Conservation (phyloP, 2,329 filamentous ascomycete species). For the Alternaria triticina region DNA sequence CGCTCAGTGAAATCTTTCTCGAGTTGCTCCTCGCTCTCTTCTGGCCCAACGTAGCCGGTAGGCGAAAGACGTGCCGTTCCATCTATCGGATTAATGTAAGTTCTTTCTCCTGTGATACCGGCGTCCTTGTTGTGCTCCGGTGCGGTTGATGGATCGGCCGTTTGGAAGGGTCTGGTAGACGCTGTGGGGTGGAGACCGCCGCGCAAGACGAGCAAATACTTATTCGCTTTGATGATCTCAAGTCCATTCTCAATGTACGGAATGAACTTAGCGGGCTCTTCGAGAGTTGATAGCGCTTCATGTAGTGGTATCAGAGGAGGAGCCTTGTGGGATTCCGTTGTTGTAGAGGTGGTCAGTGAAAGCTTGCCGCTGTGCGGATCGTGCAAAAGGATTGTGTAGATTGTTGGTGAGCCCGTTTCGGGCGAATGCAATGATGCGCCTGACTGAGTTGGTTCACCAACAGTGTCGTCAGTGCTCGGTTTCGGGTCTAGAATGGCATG, state of each 20-base stretch:
- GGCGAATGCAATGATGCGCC: neutral
- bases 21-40: conserved; percentile 28
- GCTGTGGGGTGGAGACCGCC: conserved; percentile 13
- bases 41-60: conserved; percentile 43
- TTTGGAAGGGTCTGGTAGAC: conserved; percentile 15
- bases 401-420: conserved; percentile 5
- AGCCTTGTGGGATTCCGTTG: conserved; percentile 18
- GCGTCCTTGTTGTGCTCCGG: neutral
- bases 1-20: conserved; percentile 33
- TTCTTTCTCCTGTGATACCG: neutral
- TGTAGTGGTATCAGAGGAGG: conserved; percentile 32
- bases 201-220: conserved; percentile 42
- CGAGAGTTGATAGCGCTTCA: conserved; percentile 35
- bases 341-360: conserved; percentile 34
- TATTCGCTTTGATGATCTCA: conserved; percentile 37
- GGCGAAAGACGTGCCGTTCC: conserved; percentile 42
- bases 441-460: neutral
- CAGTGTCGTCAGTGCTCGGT: neutral
- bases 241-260: conserved; percentile 34
- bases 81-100: conserved; percentile 43
- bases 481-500: neutral
- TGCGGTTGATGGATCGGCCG: conserved; percentile 1
- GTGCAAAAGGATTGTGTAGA: conserved; percentile 38
- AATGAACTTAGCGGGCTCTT: conserved; percentile 37
- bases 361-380: conserved; percentile 33